Percentiles rank a stretch among this genome's conserved stretches.
Evolutionary conservation across 345 rosid genomes (phyloP).

Genomic region (Corchorus olitorius): DNA sequence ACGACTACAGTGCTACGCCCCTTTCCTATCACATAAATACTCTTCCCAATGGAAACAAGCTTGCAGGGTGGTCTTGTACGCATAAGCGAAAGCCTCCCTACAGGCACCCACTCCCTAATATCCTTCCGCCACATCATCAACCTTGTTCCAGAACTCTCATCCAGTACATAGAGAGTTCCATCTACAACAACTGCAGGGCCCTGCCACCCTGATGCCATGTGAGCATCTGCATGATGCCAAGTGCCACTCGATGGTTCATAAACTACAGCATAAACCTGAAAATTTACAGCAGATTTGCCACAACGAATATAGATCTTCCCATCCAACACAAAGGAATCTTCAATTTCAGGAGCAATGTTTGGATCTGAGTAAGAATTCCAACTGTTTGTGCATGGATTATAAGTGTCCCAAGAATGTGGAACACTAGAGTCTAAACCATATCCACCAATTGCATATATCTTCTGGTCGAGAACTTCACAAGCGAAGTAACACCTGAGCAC

Average conservation of each 20-base stretch:
- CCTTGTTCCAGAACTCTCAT: slow-evolving; percentile 72
- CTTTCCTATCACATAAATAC: slow-evolving; percentile 63
- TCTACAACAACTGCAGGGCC: slow-evolving; percentile 79
- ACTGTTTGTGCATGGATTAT: slow-evolving; percentile 48
- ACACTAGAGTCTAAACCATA: slow-evolving; percentile 44
- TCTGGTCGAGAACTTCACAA: slow-evolving; percentile 60
- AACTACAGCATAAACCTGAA: slow-evolving; percentile 38
- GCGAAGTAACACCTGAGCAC: slow-evolving; percentile 75
- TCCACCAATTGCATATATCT: slow-evolving; percentile 76
- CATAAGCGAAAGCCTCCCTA: slow-evolving; percentile 64
- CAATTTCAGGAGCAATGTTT: slow-evolving; percentile 50
- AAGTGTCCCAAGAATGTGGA: slow-evolving; percentile 66
- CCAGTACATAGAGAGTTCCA: slow-evolving; percentile 68
- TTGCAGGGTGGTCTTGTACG: slow-evolving; percentile 70
- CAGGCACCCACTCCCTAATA: slow-evolving; percentile 56
- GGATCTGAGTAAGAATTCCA: slow-evolving; percentile 47
- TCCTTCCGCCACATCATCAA: slow-evolving; percentile 69
- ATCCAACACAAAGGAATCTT: slow-evolving; percentile 70
- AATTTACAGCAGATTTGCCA: slow-evolving; percentile 35
- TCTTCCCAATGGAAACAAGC: slow-evolving; percentile 65
- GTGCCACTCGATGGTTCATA: slow-evolving; percentile 50
- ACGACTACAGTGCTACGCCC: slow-evolving; percentile 69
- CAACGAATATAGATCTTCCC: slow-evolving; percentile 63
- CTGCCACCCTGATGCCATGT: slow-evolving; percentile 70
- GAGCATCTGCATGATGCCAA: slow-evolving; percentile 68